Base-by-base conservation (phyloP, 1,139 yeast species). In the Candida sp. region DNA sequence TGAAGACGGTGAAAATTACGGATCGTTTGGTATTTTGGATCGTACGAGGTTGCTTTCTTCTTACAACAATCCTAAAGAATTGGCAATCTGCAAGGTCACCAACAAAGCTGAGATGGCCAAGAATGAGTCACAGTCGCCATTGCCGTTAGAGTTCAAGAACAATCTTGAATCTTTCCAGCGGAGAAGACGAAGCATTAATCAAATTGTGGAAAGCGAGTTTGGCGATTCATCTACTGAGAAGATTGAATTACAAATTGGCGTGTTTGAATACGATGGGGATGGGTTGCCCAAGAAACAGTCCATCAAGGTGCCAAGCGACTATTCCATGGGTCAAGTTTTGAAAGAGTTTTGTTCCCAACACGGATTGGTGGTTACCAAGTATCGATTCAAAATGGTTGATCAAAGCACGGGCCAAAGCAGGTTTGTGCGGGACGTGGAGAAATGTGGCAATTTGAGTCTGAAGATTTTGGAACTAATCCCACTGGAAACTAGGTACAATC, bases 1-100 rank as follows among this genome's bases (percentile, higher is more conserved):
- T 62, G 94, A 88, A 54, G 93, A 87, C 63, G 94, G 94, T 6
- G 92, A 88, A 51, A 81, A 85, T n/a, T 87, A 85, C 58, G 90
- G 87, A 30, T 82, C 87, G 28, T 88, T 88, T 72, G 94, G 94
- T 3, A 76, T 85, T 3, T 69, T 88, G 49, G 88, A 83, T 46
- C 70, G 93, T 56, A 72, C 78, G 0, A 74, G 88, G 49, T 57
- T 69, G 4, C 70, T 87, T 34, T 69, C 80, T 3, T 79, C 89
- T 0, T 84, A 87, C 60, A 86, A 87, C 44, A 68, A 67, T 50
- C 87, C 88, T n/a, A 83, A 78, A 54, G 92, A 86, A 52, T 75
- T 88, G 47, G 90, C 88, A 0, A 61, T 88, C 7, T 80, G 87
- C 53, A 69, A 65, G 53, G 84, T 84, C 3, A 54, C 63, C 3